These are phyloP conservation scores for Pisolithus orientalis DNA, from an alignment of 768 basidiomycete genomes.

Conservation along the genomic window DNA sequence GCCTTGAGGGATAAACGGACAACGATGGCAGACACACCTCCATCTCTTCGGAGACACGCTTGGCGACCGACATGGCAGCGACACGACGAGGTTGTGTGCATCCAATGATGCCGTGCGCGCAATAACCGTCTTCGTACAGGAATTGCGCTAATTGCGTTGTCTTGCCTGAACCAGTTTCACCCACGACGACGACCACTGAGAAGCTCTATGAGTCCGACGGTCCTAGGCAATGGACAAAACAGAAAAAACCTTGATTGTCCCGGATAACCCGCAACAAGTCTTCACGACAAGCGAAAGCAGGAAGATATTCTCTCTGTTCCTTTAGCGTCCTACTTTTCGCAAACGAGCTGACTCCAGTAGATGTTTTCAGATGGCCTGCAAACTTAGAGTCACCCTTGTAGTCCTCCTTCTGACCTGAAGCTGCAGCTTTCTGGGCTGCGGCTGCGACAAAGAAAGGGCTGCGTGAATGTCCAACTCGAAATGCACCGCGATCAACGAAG, in stretches of 20 bases:
- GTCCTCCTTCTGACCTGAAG: conserved; percentile 50
- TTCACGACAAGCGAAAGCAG: conserved; percentile 95
- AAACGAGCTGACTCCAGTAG: conserved; percentile 74
- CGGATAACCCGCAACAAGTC: conserved; percentile 82
- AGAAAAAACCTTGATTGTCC: conserved; percentile 81
- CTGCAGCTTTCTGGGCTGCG: conserved; percentile 41
- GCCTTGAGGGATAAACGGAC: not conserved
- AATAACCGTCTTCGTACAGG: conserved; percentile 96
- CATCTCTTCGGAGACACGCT: conserved; percentile 99
- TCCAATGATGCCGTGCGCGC: conserved; percentile 81
- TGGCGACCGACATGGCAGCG: conserved; percentile 99
- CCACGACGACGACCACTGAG: conserved; percentile 87
- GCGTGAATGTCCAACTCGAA: conserved; percentile 78
- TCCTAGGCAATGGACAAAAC: not conserved
- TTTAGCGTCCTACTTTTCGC: conserved; percentile 79
- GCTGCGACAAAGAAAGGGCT: conserved; percentile 50
- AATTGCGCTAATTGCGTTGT: conserved; percentile 96
- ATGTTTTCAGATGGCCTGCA: conserved; percentile 84
- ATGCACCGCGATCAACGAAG: conserved; percentile 13
- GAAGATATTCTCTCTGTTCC: conserved; percentile 93
- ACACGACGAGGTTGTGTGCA: conserved; percentile 99
- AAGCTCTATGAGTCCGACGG: not conserved
- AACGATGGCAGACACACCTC: conserved; percentile 49
- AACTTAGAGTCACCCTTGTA: conserved; percentile 97
- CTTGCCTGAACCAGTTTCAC: conserved; percentile 99